Percentiles rank a stretch among this genome's conserved stretches.
Conservation (phyloP, 2,329 filamentous ascomycete species). For the Botrytis hyacinthi region DNA sequence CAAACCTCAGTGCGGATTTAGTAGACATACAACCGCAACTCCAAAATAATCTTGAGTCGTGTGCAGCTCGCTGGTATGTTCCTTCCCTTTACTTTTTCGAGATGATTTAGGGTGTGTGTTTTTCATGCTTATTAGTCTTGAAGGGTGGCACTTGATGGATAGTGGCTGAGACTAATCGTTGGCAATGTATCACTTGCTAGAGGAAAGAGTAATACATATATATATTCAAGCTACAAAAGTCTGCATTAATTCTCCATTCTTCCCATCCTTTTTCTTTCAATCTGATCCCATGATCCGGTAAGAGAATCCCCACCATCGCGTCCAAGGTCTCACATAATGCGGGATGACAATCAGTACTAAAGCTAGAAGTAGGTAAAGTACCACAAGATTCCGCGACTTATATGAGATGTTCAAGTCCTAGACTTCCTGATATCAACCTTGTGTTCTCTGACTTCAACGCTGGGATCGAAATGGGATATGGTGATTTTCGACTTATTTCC, state of each 20-base stretch:
- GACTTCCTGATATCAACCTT: too few relatives aligned
- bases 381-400: not conserved
- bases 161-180: not conserved
- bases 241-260: conserved; percentile 44
- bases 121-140: not conserved
- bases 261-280: conserved; percentile 31
- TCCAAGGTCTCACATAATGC: conserved; percentile 49
- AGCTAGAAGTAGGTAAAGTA: conserved; percentile 32
- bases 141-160: not conserved
- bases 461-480: conserved; percentile 7
- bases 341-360: conserved; percentile 53
- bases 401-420: not conserved
- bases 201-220: conserved; percentile 20
- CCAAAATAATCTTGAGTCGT: conserved; percentile 50
- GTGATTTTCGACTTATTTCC: not conserved
- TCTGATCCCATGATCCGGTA: conserved; percentile 12
- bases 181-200: not conserved
- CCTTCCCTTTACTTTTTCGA: conserved; percentile 31
- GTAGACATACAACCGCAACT: conserved; percentile 53
- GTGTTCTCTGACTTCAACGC: not conserved
- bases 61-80: not conserved
- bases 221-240: conserved; percentile 59
- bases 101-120: conserved; percentile 53
- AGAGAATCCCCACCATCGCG: conserved; percentile 46
- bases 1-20: conserved; percentile 30